Evolutionary conservation across 768 basidiomycete species (phyloP).

Genomic region (Plicaturopsis crispa): DNA sequence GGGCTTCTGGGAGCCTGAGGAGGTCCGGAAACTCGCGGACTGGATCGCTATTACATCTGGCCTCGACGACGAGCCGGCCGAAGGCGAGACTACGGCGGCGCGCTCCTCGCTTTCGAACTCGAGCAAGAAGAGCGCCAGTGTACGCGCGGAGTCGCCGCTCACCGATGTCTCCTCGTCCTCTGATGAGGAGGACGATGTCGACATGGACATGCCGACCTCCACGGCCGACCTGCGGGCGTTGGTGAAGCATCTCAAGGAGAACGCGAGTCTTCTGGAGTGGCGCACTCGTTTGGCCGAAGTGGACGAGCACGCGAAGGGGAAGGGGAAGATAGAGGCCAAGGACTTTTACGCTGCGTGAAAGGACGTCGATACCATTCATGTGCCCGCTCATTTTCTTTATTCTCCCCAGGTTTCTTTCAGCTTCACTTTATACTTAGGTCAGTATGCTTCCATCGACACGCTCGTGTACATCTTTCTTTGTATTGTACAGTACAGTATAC

Average conservation of each 20-base stretch:
- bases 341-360: too few relatives aligned
- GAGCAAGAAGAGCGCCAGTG: conserved; percentile 5
- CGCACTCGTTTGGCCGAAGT: too few relatives aligned
- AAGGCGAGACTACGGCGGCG: not conserved
- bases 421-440: too few relatives aligned
- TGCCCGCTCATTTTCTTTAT: too few relatives aligned
- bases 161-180: conserved; percentile 3
- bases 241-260: conserved; percentile 48
- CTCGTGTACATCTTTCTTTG: too few relatives aligned
- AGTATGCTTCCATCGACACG: too few relatives aligned
- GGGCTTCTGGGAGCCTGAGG: conserved; percentile 60
- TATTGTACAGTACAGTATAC: too few relatives aligned
- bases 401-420: too few relatives aligned
- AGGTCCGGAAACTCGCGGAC: conserved; percentile 56
- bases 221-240: conserved; percentile 33
- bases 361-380: too few relatives aligned
- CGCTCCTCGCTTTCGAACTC: not conserved
- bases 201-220: conserved; percentile 13
- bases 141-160: conserved; percentile 4
- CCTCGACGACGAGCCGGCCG: conserved; percentile 18
- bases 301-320: too few relatives aligned
- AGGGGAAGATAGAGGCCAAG: too few relatives aligned
- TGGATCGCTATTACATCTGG: conserved; percentile 53
- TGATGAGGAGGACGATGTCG: conserved; percentile 10
- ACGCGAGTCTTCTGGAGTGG: conserved; percentile 55